Evolutionary conservation across 2,329 filamentous ascomycete species (phyloP), one percentile per base, ranked within the genome.

Genomic region (Pseudogymnoascus sp.): DNA sequence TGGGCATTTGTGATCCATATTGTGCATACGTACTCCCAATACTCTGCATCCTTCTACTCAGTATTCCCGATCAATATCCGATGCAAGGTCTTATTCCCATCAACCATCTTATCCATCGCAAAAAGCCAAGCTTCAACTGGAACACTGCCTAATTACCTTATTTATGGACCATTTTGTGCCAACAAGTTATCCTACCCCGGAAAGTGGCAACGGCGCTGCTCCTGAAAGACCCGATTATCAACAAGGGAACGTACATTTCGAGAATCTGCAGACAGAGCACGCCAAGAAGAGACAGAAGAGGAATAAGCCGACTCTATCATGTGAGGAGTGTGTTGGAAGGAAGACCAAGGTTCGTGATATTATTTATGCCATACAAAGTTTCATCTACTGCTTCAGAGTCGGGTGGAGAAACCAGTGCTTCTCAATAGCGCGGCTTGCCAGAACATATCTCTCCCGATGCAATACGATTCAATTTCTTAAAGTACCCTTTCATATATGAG

Each of bases 301-400:
- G 58, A 93, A 93, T 75, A 93, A 93, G 74, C 90, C 90, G 3
- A 92, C 89, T 1, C 72, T 92, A 65, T 91, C 87, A 58, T 92
- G 90, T 70, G 83, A 86, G 65, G 88, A 91, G 72, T 93, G 90
- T 71, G 90, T 92, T 21, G 88, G 91, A 75, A 80, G 89, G 67
- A 92, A 92, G 76, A 92, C 89, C 25, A 92, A 91, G 80, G 88
- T 88, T 72, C 67, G 81, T 62, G 38, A 31, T 35, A 55, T 15
- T 33, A 51, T 55, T 55, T 17, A 33, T 33, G 12, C 33, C 29
- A 7, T 33, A 1, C 8, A 17, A 33, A 3, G 3, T n/a, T n/a
- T 27, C 41, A 44, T 33, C 48, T 33, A 2, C 12, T 12, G 48
- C n/a, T 33, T 17, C n/a, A 12, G 3, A 51, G 13, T 10, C 42